Evolutionary conservation across 164 flowering plant species (phyloP).

Genomic region (Pachysandra terminalis): DNA sequence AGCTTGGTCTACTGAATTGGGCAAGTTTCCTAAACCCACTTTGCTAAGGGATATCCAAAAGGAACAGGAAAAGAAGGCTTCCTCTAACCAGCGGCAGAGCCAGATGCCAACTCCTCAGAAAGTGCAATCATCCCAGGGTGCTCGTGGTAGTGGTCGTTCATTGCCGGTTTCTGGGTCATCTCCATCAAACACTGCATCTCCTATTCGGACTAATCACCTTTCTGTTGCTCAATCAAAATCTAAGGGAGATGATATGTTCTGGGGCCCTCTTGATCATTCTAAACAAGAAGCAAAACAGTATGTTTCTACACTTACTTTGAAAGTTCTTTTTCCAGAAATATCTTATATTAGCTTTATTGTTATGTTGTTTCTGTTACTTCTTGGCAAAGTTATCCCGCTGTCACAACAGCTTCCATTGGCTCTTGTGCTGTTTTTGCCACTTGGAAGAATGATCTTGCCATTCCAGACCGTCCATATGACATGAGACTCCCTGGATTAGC

Average conservation of each 20-base stretch:
- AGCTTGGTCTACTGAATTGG: constrained; percentile 89
- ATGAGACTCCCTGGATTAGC: too few species aligned
- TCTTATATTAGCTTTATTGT: too few species aligned
- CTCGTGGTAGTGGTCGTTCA: constrained; percentile 50
- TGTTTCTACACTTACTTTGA: constrained; percentile 11
- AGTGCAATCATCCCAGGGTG: constrained; percentile 41
- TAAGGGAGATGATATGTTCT: constrained; percentile 81
- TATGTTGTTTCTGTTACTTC: too few species aligned
- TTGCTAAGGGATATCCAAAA: constrained; percentile 84
- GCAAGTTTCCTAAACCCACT: constrained; percentile 58
- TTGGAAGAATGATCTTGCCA: too few species aligned
- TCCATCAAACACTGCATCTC: constrained; percentile 58
- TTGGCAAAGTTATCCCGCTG: too few species aligned
- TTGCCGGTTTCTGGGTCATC: constrained; percentile 55
- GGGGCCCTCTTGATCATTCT: constrained; percentile 86
- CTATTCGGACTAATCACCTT: constrained; percentile 41
- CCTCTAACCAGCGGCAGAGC: constrained; percentile 26
- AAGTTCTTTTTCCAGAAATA: too few species aligned
- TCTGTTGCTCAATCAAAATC: constrained; percentile 46
- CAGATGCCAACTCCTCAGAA: constrained; percentile 56
- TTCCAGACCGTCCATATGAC: too few species aligned
- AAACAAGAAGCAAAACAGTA: constrained; percentile 74
- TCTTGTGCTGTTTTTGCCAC: too few species aligned
- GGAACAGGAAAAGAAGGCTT: constrained; percentile 74
- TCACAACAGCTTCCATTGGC: too few species aligned